phyloP scores from a whole-genome alignment of 208 protist species.

The Porcisia hertigi region DNA sequence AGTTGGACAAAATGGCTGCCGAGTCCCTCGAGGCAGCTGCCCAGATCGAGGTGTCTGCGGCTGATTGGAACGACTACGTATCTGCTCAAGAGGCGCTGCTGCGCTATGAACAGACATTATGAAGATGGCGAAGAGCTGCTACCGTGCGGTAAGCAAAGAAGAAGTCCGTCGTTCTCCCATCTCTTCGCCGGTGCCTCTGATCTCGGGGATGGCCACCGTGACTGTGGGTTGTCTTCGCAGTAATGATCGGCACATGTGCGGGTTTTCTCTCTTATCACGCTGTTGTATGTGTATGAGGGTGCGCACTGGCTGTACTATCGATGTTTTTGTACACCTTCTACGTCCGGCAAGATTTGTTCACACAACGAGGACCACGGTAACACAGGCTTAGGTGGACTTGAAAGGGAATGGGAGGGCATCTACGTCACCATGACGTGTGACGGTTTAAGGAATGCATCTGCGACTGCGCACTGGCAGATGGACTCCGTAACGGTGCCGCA shows the following conservation, averaged over 20 bases:
- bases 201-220: neutral
- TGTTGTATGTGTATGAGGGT: neutral
- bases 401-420: no score
- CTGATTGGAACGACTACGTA: constrained; percentile 22
- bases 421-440: no score
- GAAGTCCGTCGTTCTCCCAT: no score
- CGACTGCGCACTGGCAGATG: no score
- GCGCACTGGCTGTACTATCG: no score
- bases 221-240: neutral
- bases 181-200: neutral
- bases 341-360: no score
- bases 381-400: no score
- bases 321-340: no score
- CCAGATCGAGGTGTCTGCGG: neutral
- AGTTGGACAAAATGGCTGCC: constrained; percentile 18
- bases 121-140: neutral
- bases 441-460: no score
- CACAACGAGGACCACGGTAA: no score
- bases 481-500: no score
- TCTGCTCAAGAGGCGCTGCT: constrained; percentile 23
- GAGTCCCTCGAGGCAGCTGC: neutral
- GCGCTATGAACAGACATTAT: constrained; percentile 14
- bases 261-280: neutral
- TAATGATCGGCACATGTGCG: no score
- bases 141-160: neutral